A percentile compares a stretch with the other conserved stretches of the same genome.
Evolutionary conservation across 2,329 filamentous ascomycete species (phyloP).

Genomic region (Coniochaeta sp.): DNA sequence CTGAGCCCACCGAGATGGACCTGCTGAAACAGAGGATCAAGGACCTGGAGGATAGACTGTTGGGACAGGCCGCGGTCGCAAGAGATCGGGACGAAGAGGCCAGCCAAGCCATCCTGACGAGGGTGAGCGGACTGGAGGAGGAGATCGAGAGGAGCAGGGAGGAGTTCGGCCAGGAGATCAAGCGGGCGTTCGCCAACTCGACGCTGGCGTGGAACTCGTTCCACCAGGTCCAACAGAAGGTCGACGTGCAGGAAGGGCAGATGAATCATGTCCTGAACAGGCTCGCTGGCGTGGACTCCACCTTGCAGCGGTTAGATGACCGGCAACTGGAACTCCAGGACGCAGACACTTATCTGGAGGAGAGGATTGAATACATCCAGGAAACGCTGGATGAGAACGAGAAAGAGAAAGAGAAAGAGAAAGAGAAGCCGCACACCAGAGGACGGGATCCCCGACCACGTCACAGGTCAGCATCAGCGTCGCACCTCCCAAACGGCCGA

Average conservation of each 20-base stretch:
- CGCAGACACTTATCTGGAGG: constrained; percentile 44
- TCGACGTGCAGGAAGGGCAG: constrained; percentile 27
- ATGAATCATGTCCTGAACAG: constrained; percentile 32
- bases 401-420: too few relatives aligned
- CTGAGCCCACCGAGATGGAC: constrained; percentile 41
- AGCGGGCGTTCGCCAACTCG: constrained; percentile 47
- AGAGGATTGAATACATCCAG: constrained; percentile 40
- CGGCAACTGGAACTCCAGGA: constrained; percentile 44
- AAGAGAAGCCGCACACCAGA: constrained; percentile 12
- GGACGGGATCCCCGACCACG: constrained; percentile 9
- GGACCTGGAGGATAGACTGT: constrained; percentile 35
- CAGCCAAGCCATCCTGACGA: constrained; percentile 30
- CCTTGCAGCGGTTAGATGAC: constrained; percentile 37
- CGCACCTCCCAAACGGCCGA: constrained; percentile 14
- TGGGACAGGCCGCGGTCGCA: constrained; percentile 8
- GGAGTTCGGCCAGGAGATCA: constrained; percentile 45
- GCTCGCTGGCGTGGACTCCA: constrained; percentile 30
- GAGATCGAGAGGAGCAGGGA: constrained; percentile 43
- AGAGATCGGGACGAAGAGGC: constrained; percentile 23
- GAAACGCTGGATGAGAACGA: constrained; percentile 20
- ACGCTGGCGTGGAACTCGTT: constrained; percentile 47
- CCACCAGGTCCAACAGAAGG: constrained; percentile 33
- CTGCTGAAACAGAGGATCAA: constrained; percentile 38
- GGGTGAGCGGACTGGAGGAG: constrained; percentile 47
- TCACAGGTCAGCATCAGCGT: constrained; percentile 15